phyloP scores from a whole-genome alignment of 768 basidiomycete species.

The Boletus subparvulus region DNA sequence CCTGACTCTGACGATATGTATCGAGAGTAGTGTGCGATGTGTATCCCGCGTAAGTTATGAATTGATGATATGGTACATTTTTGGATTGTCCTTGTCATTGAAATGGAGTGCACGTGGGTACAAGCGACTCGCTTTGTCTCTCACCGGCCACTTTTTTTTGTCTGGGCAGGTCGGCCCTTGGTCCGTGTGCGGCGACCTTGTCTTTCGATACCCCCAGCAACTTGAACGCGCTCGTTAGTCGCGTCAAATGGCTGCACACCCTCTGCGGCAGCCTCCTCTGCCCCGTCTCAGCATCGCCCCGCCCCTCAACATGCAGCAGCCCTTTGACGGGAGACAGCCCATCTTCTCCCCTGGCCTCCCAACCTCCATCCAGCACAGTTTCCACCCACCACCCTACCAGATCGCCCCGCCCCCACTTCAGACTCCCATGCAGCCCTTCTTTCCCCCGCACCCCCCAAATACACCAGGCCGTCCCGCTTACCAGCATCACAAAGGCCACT shows the following conservation, averaged over 20 bases:
- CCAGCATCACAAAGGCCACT: slow-evolving; percentile 50
- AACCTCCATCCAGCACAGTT: slow-evolving; percentile 55
- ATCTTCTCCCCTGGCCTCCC: slow-evolving; percentile 68
- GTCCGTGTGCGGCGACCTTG: too few relatives aligned
- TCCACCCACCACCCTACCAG: slow-evolving; percentile 53
- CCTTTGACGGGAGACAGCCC: slow-evolving; percentile 44
- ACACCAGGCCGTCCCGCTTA: slow-evolving; percentile 51
- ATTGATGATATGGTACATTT: background rate
- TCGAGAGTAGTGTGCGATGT: slow-evolving; percentile 34
- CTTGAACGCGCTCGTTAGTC: too few relatives aligned
- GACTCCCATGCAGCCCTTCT: slow-evolving; percentile 75
- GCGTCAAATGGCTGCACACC: slow-evolving; percentile 34
- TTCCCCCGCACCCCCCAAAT: slow-evolving; percentile 48
- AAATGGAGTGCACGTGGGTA: background rate
- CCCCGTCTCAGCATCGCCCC: slow-evolving; percentile 60
- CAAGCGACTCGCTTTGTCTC: slow-evolving; percentile 8
- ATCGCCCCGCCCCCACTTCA: slow-evolving; percentile 49
- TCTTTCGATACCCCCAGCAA: too few relatives aligned
- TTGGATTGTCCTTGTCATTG: background rate
- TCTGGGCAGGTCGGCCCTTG: background rate
- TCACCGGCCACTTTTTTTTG: background rate
- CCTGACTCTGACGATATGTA: slow-evolving; percentile 51
- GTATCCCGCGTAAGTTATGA: too few relatives aligned
- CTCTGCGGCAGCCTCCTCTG: slow-evolving; percentile 47
- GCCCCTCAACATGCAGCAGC: slow-evolving; percentile 55